Conservation (phyloP, 2,329 filamentous ascomycete genomes). For the Dothideomycetidae sp. region DNA sequence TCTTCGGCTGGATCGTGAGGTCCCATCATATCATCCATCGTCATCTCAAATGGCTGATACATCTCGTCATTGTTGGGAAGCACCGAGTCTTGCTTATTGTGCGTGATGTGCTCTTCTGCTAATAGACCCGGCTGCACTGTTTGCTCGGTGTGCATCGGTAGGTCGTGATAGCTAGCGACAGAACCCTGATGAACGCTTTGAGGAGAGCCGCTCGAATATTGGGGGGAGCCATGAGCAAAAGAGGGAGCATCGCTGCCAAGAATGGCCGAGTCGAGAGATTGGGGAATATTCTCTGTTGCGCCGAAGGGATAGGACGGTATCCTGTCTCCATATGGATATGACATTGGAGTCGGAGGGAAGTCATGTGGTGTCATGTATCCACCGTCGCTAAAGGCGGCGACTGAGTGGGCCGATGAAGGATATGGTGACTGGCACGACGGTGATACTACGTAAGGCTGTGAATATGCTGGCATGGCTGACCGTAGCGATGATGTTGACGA, state of each 20-base stretch:
- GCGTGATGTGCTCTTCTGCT: background rate
- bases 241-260: slow-evolving; percentile 3
- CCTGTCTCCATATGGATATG: slow-evolving; percentile 6
- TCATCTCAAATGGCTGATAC: slow-evolving; percentile 8
- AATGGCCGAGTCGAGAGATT: slow-evolving; percentile 6
- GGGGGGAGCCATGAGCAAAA: slow-evolving; percentile 4
- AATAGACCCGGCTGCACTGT: slow-evolving; percentile 1
- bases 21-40: slow-evolving; percentile 13
- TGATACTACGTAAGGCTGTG: slow-evolving; percentile 6
- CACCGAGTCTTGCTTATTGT: background rate
- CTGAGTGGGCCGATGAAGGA: slow-evolving; percentile 8
- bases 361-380: slow-evolving; percentile 10
- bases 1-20: slow-evolving; percentile 4
- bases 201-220: slow-evolving; percentile 4
- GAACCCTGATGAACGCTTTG: slow-evolving; percentile 7
- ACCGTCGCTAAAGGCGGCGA: slow-evolving; percentile 8
- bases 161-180: slow-evolving; percentile 6
- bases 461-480: slow-evolving; percentile 2
- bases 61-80: slow-evolving; percentile 4
- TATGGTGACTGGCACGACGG: slow-evolving; percentile 6
- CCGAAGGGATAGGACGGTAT: slow-evolving; percentile 8
- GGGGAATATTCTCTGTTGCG: slow-evolving; percentile 6
- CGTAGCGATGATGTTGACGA: background rate
- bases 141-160: slow-evolving; percentile 4
- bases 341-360: slow-evolving; percentile 9